These are phyloP conservation scores for Colletotrichum sansevieriae DNA, from an alignment of 2,329 filamentous ascomycete genomes.

Conservation along the genomic window DNA sequence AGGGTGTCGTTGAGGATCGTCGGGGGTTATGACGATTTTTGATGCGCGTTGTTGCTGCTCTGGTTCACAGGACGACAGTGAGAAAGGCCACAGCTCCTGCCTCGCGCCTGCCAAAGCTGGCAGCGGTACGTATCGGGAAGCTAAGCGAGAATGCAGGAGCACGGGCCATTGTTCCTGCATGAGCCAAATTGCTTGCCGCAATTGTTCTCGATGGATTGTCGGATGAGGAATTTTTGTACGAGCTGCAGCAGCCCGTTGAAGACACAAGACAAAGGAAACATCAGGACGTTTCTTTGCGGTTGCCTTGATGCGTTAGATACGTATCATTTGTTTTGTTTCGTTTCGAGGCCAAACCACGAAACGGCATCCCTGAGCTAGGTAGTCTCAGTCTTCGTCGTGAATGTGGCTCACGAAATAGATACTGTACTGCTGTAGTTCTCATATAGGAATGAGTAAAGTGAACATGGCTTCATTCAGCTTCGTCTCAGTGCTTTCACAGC, in stretches of 20 bases:
- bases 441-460: too few relatives aligned
- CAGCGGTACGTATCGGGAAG: slow-evolving; percentile 21
- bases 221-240: neutral
- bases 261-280: neutral
- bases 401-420: too few relatives aligned
- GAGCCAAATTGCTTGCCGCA: slow-evolving; percentile 3
- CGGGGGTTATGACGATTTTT: slow-evolving; percentile 42
- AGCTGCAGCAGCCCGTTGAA: neutral
- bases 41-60: slow-evolving; percentile 39
- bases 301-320: neutral
- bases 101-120: neutral
- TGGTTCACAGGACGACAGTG: slow-evolving; percentile 41
- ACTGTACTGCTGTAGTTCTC: too few relatives aligned
- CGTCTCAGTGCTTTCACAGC: too few relatives aligned
- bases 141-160: slow-evolving; percentile 29
- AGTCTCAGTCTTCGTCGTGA: too few relatives aligned
- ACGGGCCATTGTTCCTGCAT: slow-evolving; percentile 34
- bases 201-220: neutral
- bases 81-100: neutral
- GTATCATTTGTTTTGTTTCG: neutral
- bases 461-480: too few relatives aligned
- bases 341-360: neutral
- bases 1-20: slow-evolving; percentile 31
- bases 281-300: neutral
- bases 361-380: too few relatives aligned